phyloP scores from a whole-genome alignment of 2,329 filamentous ascomycete genomes.

The Nemania abortiva region DNA sequence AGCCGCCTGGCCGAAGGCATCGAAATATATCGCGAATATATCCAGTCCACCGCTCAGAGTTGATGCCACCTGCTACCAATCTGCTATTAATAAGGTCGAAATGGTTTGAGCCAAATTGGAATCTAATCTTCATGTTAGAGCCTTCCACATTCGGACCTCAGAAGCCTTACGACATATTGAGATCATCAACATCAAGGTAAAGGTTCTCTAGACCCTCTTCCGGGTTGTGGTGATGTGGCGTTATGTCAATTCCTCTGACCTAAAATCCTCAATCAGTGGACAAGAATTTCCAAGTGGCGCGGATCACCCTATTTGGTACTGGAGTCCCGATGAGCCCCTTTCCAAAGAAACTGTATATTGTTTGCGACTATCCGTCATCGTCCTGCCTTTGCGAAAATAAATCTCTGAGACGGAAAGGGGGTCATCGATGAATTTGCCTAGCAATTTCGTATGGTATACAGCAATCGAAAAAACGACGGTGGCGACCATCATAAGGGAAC shows the following conservation, averaged over 20 bases:
- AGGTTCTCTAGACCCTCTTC: conserved; percentile 74
- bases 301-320: background rate
- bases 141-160: conserved; percentile 10
- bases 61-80: conserved; percentile 77
- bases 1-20: conserved; percentile 80
- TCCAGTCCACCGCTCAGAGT: conserved; percentile 76
- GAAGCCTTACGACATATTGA: conserved; percentile 70
- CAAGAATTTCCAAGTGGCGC: background rate
- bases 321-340: background rate
- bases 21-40: conserved; percentile 83
- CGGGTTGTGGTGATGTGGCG: conserved; percentile 69
- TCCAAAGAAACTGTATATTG: background rate
- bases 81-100: conserved; percentile 90
- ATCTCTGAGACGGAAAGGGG: conserved; percentile 3
- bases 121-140: conserved; percentile 42
- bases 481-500: conserved; percentile 9
- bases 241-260: conserved; percentile 79
- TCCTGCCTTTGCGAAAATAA: background rate
- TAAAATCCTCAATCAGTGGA: conserved; percentile 51
- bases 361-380: background rate
- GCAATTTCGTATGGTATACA: conserved; percentile 8
- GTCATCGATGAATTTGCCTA: background rate
- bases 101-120: conserved; percentile 70
- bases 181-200: conserved; percentile 77
- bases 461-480: background rate